Evolutionary conservation across 129 eudicot genomes (phyloP).

Genomic region (sunflower (Helianthus annuus)): DNA sequence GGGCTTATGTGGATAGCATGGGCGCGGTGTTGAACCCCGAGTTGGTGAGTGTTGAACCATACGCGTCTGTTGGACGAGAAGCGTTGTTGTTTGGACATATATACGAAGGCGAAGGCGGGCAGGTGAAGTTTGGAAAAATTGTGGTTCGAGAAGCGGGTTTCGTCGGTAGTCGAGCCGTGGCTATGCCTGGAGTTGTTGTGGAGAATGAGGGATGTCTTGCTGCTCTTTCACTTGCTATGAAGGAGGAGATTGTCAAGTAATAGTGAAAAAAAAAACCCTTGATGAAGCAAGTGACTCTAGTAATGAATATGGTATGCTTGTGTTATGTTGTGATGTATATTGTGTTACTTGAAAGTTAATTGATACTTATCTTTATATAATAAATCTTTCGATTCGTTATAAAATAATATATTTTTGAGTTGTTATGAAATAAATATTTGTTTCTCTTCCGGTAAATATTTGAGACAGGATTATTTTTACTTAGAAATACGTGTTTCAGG

Average conservation of each 20-base stretch:
- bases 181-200: slow-evolving; percentile 63
- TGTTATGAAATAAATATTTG: no score
- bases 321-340: neutral
- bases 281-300: neutral
- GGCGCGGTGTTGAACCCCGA: slow-evolving; percentile 68
- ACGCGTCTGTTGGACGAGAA: slow-evolving; percentile 49
- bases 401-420: neutral
- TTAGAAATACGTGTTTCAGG: no score
- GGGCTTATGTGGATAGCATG: slow-evolving; percentile 56
- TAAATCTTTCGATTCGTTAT: neutral
- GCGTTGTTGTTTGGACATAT: slow-evolving; percentile 63
- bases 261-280: no score
- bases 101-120: slow-evolving; percentile 65
- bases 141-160: slow-evolving; percentile 47
- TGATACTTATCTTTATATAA: no score
- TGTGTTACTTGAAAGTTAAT: neutral
- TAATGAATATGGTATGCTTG: neutral
- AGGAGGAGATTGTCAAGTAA: slow-evolving; percentile 49
- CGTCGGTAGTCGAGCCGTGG: slow-evolving; percentile 57
- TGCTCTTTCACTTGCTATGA: slow-evolving; percentile 60
- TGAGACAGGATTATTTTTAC: no score
- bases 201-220: slow-evolving; percentile 49
- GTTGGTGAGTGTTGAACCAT: slow-evolving; percentile 43
- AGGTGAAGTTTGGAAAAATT: slow-evolving; percentile 59
- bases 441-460: no score